Percentiles rank a stretch among this genome's conserved stretches.
phyloP scores from a whole-genome alignment of 1,284 basidiomycete genomes.

The Trichosporon sp. region DNA sequence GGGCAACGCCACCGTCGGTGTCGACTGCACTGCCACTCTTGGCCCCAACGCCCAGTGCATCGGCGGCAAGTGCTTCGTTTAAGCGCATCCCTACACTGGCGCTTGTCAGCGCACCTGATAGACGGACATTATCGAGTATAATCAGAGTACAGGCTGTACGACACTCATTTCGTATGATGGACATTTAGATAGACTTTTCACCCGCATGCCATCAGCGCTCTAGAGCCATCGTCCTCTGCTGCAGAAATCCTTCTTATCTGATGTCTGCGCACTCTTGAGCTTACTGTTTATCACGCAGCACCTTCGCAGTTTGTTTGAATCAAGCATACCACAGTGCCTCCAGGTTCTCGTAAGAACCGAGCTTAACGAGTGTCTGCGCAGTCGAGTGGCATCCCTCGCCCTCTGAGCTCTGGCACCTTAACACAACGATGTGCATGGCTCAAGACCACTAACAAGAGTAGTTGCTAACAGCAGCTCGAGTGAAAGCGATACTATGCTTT shows the following conservation, averaged over 20 bases:
- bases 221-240: not conserved
- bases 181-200: slow-evolving; percentile 15
- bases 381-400: too few relatives aligned
- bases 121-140: slow-evolving; percentile 10
- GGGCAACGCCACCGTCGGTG: slow-evolving; percentile 10
- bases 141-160: slow-evolving; percentile 12
- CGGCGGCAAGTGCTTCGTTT: slow-evolving; percentile 16
- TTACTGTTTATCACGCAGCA: slow-evolving; percentile 11
- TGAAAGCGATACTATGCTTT: too few relatives aligned
- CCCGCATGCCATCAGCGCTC: slow-evolving; percentile 11
- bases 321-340: not conserved
- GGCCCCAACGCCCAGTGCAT: slow-evolving; percentile 20
- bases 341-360: not conserved
- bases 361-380: not conserved
- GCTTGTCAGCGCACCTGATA: not conserved
- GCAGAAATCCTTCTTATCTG: not conserved
- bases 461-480: too few relatives aligned
- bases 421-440: too few relatives aligned
- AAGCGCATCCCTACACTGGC: not conserved
- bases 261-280: not conserved
- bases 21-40: slow-evolving; percentile 15
- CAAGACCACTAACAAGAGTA: too few relatives aligned
- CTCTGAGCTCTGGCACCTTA: too few relatives aligned
- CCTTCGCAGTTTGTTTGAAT: not conserved
- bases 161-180: slow-evolving; percentile 7